Evolutionary conservation across 192 early-diverging fungal genomes (phyloP).

Genomic region (Glomus cerebriforme): DNA sequence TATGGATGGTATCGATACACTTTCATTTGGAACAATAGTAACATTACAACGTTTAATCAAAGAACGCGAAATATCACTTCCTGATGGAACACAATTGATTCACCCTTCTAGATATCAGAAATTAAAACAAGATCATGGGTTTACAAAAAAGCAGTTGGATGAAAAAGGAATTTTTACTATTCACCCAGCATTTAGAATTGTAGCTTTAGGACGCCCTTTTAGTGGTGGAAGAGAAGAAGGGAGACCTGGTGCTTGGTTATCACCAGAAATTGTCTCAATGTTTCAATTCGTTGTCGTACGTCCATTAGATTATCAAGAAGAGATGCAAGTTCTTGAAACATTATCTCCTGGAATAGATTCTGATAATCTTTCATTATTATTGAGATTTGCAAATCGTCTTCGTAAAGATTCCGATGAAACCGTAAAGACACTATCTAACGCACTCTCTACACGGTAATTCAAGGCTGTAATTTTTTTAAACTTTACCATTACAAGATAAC

Average conservation of each 20-base stretch:
- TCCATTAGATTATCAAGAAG: slow-evolving; percentile 55
- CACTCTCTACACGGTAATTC: slow-evolving; percentile 67
- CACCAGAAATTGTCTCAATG: slow-evolving; percentile 69
- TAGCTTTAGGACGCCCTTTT: slow-evolving; percentile 62
- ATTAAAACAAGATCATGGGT: slow-evolving; percentile 49
- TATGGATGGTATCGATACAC: slow-evolving; percentile 71
- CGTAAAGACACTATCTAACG: slow-evolving; percentile 55
- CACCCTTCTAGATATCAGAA: slow-evolving; percentile 55
- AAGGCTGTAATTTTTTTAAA: background rate
- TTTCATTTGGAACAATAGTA: slow-evolving; percentile 70
- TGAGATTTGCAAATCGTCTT: slow-evolving; percentile 62
- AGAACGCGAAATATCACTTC: slow-evolving; percentile 70
- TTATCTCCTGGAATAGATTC: slow-evolving; percentile 55
- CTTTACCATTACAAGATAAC: background rate
- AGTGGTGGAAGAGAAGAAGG: slow-evolving; percentile 49
- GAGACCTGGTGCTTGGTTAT: slow-evolving; percentile 65
- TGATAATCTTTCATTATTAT: slow-evolving; percentile 42
- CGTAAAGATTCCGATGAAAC: slow-evolving; percentile 60
- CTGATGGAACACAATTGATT: slow-evolving; percentile 65
- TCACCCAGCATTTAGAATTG: slow-evolving; percentile 76
- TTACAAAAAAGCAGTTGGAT: slow-evolving; percentile 51
- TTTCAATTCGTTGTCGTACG: slow-evolving; percentile 71
- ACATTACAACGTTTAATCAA: slow-evolving; percentile 64
- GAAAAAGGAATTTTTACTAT: slow-evolving; percentile 57
- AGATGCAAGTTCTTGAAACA: slow-evolving; percentile 49